phyloP scores from a whole-genome alignment of 768 basidiomycete species.

The Russula sp. region DNA sequence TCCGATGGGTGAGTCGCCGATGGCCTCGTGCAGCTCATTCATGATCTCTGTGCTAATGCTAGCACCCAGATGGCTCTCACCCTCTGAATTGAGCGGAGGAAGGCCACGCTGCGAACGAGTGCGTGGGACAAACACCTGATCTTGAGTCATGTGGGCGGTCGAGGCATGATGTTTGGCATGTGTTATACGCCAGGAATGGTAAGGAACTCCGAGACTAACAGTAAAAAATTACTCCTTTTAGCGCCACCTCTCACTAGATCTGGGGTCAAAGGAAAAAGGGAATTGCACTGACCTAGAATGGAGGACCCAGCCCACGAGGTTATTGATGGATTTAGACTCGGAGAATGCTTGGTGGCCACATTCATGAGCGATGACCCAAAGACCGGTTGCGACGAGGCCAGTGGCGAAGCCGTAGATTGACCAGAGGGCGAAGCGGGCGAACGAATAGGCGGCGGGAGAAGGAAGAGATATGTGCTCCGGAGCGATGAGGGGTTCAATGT shows the following conservation, averaged over 20 bases:
- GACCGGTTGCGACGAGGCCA: slow-evolving; percentile 85
- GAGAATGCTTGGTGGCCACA: slow-evolving; percentile 98
- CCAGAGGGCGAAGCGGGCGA: slow-evolving; percentile 69
- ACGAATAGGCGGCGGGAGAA: slow-evolving; percentile 57
- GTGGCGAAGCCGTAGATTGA: slow-evolving; percentile 74
- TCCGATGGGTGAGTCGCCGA: slow-evolving; percentile 88
- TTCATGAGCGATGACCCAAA: slow-evolving; percentile 95
- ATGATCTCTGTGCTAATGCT: slow-evolving; percentile 64
- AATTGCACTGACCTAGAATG: slow-evolving; percentile 70
- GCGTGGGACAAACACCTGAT: slow-evolving; percentile 92
- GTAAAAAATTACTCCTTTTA: slow-evolving; percentile 9
- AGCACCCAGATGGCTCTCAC: slow-evolving; percentile 63
- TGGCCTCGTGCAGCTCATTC: slow-evolving; percentile 75
- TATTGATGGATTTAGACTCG: slow-evolving; percentile 86
- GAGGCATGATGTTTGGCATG: slow-evolving; percentile 96
- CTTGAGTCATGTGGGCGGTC: slow-evolving; percentile 89
- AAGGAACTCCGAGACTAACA: slow-evolving; percentile 85
- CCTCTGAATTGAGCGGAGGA: slow-evolving; percentile 61
- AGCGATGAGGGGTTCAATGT: slow-evolving; percentile 60
- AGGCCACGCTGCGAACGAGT: slow-evolving; percentile 75
- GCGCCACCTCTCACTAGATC: slow-evolving; percentile 1
- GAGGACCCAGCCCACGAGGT: slow-evolving; percentile 86
- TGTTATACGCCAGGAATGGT: slow-evolving; percentile 93
- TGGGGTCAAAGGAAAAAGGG: neutral
- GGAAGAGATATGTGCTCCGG: slow-evolving; percentile 54